These are phyloP conservation scores for Boletus sp. DNA, from an alignment of 768 basidiomycete genomes.

Conservation along the genomic window DNA sequence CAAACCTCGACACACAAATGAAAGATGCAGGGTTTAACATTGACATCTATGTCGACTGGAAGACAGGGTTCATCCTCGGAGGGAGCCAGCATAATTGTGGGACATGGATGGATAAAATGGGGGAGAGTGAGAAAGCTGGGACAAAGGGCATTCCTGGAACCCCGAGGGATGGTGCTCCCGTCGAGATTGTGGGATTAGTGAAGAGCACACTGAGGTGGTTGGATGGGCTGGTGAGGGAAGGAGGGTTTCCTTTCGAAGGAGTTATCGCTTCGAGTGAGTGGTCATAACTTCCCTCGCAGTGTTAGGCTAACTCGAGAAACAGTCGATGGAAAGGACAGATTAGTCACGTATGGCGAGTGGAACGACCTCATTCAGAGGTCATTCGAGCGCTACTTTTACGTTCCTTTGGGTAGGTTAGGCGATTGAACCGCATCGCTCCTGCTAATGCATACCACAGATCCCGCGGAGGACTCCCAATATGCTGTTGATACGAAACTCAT, in stretches of 20 bases:
- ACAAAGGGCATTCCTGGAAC: constrained; percentile 97
- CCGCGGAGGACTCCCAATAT: constrained; percentile 68
- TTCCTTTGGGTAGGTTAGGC: constrained; percentile 61
- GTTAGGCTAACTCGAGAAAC: constrained; percentile 1
- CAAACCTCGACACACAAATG: constrained; percentile 98
- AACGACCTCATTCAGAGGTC: constrained; percentile 75
- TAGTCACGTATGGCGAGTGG: constrained; percentile 93
- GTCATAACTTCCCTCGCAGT: not conserved
- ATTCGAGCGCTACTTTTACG: constrained; percentile 90
- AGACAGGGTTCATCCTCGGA: constrained; percentile 84
- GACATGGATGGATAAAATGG: constrained; percentile 99
- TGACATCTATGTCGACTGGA: constrained; percentile 93
- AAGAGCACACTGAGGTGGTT: constrained; percentile 95
- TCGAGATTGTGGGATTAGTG: constrained; percentile 92
- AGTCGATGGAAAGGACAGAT: constrained; percentile 68
- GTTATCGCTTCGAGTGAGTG: constrained; percentile 77
- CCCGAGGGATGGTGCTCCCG: constrained; percentile 91
- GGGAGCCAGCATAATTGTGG: constrained; percentile 87
- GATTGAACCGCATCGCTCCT: not conserved
- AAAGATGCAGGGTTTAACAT: constrained; percentile 89
- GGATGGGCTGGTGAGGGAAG: constrained; percentile 56
- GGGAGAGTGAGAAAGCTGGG: constrained; percentile 86
- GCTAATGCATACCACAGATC: constrained; percentile 45
- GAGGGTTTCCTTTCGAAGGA: constrained; percentile 87
- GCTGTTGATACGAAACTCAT: constrained; percentile 66